Evolutionary conservation across 169 alveolate species (phyloP).

Genomic region (Perkinsus olseni): DNA sequence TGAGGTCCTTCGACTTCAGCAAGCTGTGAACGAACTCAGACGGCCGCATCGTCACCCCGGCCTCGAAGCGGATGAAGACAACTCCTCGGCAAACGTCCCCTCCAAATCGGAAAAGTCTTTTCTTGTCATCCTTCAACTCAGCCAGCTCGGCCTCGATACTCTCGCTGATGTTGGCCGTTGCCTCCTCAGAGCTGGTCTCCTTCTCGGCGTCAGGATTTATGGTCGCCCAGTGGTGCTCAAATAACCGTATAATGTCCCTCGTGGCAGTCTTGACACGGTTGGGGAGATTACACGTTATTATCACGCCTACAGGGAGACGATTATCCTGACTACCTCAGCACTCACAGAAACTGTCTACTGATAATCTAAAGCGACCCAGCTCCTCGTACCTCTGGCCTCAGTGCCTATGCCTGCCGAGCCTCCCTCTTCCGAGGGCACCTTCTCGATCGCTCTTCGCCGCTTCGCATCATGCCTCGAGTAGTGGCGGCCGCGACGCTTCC

Average conservation of each 20-base stretch:
- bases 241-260: neutral
- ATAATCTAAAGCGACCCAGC: neutral
- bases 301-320: neutral
- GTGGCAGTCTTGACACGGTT: neutral
- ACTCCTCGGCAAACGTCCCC: constrained; percentile 1
- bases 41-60: neutral
- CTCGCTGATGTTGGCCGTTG: neutral
- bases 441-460: neutral
- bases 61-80: neutral
- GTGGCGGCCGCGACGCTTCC: neutral
- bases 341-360: too few relatives aligned
- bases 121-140: neutral
- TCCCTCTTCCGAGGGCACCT: neutral
- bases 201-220: neutral
- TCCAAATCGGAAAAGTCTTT: neutral
- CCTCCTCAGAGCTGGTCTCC: neutral
- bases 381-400: neutral
- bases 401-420: neutral
- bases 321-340: too few relatives aligned
- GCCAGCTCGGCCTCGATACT: neutral
- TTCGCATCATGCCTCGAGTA: neutral
- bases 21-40: neutral
- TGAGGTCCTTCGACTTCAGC: neutral
- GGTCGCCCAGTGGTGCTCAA: neutral
- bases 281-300: neutral